Conservation (phyloP, 139 green algal species). For the Coelastrella sp. region DNA sequence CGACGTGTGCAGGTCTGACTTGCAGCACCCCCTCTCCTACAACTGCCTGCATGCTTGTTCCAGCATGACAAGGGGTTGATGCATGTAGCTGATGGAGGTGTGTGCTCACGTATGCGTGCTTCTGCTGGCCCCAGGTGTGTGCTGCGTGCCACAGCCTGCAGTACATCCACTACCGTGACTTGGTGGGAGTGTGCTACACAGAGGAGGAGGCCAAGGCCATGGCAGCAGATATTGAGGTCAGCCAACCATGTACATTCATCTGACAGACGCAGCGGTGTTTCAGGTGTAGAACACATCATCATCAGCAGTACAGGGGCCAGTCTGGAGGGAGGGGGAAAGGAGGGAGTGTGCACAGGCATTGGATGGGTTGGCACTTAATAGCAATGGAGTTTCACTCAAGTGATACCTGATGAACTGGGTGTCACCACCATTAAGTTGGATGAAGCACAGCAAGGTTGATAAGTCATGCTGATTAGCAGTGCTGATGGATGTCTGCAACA, state of each 20-base stretch:
- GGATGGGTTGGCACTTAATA: too few relatives aligned
- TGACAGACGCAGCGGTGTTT: too few relatives aligned
- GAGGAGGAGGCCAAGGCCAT: conserved; percentile 98
- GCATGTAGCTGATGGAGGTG: neutral
- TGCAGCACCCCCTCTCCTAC: too few relatives aligned
- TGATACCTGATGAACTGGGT: too few relatives aligned
- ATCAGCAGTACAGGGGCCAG: too few relatives aligned
- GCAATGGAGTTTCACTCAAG: too few relatives aligned
- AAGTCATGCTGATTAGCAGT: neutral
- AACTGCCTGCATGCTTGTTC: too few relatives aligned
- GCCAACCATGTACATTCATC: neutral
- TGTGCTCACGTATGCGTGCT: neutral
- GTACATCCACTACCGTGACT: conserved; percentile 94
- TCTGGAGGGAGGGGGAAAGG: too few relatives aligned
- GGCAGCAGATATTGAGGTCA: conserved; percentile 89
- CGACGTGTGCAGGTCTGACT: too few relatives aligned
- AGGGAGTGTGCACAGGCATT: too few relatives aligned
- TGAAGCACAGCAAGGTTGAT: neutral
- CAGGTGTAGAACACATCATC: too few relatives aligned
- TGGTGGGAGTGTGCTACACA: conserved; percentile 97
- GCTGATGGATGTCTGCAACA: neutral
- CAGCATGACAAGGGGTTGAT: neutral
- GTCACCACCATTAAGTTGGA: too few relatives aligned
- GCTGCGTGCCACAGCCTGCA: conserved; percentile 96
- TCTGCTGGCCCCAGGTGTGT: conserved; percentile 83